phyloP scores from a whole-genome alignment of 345 rosid genomes.

The Citrus hindsii region DNA sequence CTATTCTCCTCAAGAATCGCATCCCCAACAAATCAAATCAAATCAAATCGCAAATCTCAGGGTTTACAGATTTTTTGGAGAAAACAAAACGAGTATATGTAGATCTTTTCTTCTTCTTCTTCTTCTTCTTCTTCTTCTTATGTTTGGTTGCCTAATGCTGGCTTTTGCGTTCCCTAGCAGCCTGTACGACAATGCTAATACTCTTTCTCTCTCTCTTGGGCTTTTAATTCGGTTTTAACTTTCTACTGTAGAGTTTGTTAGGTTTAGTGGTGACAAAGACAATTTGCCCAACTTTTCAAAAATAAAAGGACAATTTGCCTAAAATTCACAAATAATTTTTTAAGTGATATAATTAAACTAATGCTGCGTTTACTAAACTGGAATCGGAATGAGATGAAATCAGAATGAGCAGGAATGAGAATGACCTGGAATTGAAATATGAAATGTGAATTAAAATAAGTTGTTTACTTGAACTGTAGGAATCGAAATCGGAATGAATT shows the following conservation, averaged over 20 bases:
- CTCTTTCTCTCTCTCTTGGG: neutral
- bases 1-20: slow-evolving; percentile 80
- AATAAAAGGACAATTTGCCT: too few species aligned
- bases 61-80: neutral
- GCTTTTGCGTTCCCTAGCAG: neutral
- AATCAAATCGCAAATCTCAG: neutral
- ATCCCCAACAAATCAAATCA: slow-evolving; percentile 30
- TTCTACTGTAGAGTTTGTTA: neutral
- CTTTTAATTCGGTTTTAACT: neutral
- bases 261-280: neutral
- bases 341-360: too few species aligned
- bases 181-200: neutral
- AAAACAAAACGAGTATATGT: neutral
- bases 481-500: too few species aligned
- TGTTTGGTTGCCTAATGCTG: neutral
- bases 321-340: neutral
- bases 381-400: fast-evolving
- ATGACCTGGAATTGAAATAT: fast-evolving
- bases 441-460: too few species aligned
- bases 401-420: fast-evolving
- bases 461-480: too few species aligned
- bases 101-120: neutral
- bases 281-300: too few species aligned
- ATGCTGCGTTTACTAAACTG: too few species aligned
- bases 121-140: too few species aligned